Evolutionary conservation across 2,329 filamentous ascomycete species (phyloP), one percentile per base, ranked within the genome.

Genomic region (Exophiala alcalophila): DNA sequence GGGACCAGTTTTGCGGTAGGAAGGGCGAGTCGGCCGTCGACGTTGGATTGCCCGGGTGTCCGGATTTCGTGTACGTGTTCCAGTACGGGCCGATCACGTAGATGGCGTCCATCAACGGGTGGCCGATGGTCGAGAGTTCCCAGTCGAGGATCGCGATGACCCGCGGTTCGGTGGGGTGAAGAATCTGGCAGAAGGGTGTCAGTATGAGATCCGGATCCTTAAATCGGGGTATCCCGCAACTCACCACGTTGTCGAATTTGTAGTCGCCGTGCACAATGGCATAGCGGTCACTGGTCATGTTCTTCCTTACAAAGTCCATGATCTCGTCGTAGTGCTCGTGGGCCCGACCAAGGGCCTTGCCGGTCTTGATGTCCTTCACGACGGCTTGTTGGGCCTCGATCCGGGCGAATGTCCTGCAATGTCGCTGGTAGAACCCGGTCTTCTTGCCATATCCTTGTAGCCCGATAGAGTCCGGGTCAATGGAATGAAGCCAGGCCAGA

Each of bases 111-210:
- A 51, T 44, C 7, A 92, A 75, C 1, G 88, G 88, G 62, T 94
- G 87, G 11, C 88, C 88, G 43, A 92, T 81, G 0, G 88, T 94
- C 23, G 84, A 86, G 84, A 94, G 90, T 69, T 94, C 88, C 87
- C 87, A 94, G 67, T 94, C 88, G 4, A 94, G 67, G 40, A 94
- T 86, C 2, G 87, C 88, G 64, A 94, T 86, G 3, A 94, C 86
- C 37, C 78, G 71, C 4, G 86, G 78, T 62, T 86, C 81, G 1
- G 83, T 86, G 65, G 83, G 82, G 67, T 91, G 84, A 60, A 89
- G 94, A 19, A 50, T 21, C 48, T 50, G 29, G n/a, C n/a, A 16
- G 8, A 18, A 14, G 14, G 12, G 8, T n/a, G 12, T 14, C 16
- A 18, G 11, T 9, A 23, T 21, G 20, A 7, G 16, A 31, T n/a